Evolutionary conservation across 1,284 basidiomycete genomes (phyloP), one percentile per base, ranked within the genome.

Genomic region (Ceratobasidium sp.): DNA sequence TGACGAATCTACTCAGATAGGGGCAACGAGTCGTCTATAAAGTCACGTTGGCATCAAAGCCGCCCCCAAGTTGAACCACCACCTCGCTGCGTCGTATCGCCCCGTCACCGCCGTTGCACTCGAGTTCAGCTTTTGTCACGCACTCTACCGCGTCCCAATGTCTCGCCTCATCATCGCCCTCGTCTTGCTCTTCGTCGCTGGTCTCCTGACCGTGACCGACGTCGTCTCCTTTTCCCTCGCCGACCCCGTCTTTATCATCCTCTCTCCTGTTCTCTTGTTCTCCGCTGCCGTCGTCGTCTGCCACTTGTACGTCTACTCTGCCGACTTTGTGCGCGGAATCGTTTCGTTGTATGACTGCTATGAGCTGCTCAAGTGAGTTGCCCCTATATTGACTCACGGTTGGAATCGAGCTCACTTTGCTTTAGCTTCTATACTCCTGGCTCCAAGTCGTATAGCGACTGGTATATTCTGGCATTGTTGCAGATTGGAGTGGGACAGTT

Each of bases 301-400:
- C n/a, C 43, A 25, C 43, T 29, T 13, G n/a, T 65, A 65, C 34
- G 43, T 29, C 22, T 65, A 46, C 22, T 40, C 8, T 9, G 2
- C 2, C 43, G 22, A 46, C 11, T 46, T 46, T 22, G 9, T 59
- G 2, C 56, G 56, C 13, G 7, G 34, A 13, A 19, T 34, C 29
- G 56, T 59, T 13, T 6, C 9, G 15, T 6, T 34, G 29, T 17
- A 62, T 32, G 19, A 43, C 62, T 17, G 34, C 34, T 29, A 46
- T 13, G 62, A 65, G 62, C 17, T 22, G 25, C 11, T 65, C 40
- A 46, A 29, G 62, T 65, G 62, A 46, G 62, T 29, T 9, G 17
- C 37, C 62, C 62, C 43, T 25, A 6, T 49, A 15, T 13, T 25
- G 1, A 44, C n/a, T 13, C 43, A 22, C 22, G 43, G 8, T 43